Conservation (phyloP, 2,329 filamentous ascomycete species). For the Mollisia scopiformis region DNA sequence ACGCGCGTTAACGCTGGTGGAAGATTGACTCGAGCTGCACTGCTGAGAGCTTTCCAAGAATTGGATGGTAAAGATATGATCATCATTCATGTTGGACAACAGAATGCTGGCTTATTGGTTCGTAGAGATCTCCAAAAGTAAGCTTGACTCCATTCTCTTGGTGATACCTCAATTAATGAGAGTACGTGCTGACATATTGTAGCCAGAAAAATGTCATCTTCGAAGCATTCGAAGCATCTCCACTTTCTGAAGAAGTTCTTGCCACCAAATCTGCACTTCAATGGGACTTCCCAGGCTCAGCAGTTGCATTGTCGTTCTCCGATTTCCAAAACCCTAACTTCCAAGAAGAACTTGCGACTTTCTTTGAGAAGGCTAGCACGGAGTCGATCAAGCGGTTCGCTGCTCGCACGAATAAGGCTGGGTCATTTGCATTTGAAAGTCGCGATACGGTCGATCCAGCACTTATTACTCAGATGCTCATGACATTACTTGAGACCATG, state of each 20-base stretch:
- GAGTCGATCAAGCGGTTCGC: constrained; percentile 57
- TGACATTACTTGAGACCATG: constrained; percentile 60
- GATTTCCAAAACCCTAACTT: constrained; percentile 47
- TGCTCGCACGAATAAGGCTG: constrained; percentile 55
- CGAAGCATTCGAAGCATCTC: constrained; percentile 64
- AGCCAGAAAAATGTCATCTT: constrained; percentile 45
- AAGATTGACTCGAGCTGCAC: constrained; percentile 24
- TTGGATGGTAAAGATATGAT: constrained; percentile 39
- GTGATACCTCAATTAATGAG: too few species aligned
- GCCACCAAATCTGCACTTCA: constrained; percentile 52
- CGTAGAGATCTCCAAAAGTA: constrained; percentile 36
- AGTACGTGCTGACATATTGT: too few species aligned
- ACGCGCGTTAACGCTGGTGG: constrained; percentile 17
- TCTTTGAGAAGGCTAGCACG: constrained; percentile 58
- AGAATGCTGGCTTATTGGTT: constrained; percentile 52
- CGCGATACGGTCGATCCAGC: constrained; percentile 61
- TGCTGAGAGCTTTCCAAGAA: constrained; percentile 35
- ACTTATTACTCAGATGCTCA: constrained; percentile 61
- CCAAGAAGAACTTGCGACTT: constrained; percentile 48
- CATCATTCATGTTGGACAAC: constrained; percentile 48
- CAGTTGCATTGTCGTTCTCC: constrained; percentile 48
- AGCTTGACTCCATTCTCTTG: constrained; percentile 13
- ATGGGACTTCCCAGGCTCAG: constrained; percentile 62
- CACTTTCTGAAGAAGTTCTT: constrained; percentile 54
- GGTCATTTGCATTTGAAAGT: constrained; percentile 49